Conservation (phyloP, 208 protist species). For the Angomonas desouzai region DNA sequence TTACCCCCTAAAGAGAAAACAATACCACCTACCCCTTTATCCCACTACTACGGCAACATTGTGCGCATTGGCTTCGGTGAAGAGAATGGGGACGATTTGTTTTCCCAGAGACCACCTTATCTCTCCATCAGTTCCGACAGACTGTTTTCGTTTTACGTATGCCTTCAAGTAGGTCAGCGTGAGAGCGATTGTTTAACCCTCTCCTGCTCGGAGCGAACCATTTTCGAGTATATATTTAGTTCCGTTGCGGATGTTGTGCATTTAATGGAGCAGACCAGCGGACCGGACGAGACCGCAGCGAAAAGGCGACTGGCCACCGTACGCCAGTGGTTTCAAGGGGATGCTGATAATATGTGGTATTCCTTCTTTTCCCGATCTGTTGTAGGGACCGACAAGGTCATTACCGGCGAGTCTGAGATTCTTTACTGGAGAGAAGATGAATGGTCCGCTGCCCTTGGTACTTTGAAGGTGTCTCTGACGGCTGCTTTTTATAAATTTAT, state of each 20-base stretch:
- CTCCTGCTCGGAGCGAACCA: no score
- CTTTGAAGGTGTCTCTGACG: conserved; percentile 18
- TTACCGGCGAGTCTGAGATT: neutral
- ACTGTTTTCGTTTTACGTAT: no score
- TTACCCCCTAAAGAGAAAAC: neutral
- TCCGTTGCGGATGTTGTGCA: no score
- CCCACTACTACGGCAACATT: conserved; percentile 11
- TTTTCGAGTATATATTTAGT: no score
- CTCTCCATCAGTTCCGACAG: no score
- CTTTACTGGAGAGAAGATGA: neutral
- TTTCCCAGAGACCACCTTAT: neutral
- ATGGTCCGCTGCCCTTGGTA: neutral
- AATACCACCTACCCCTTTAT: neutral
- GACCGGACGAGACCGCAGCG: no score
- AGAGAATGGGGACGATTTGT: neutral
- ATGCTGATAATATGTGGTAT: neutral
- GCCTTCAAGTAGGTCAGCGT: no score
- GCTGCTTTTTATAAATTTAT: conserved; percentile 11
- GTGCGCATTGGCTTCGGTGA: neutral
- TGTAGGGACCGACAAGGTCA: neutral
- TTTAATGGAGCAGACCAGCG: no score
- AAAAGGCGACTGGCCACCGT: no score
- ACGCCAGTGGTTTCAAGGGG: neutral
- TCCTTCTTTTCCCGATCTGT: neutral
- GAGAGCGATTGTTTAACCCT: no score